phyloP scores from a whole-genome alignment of 345 rosid genomes.

The Crucihimalaya himalaica region DNA sequence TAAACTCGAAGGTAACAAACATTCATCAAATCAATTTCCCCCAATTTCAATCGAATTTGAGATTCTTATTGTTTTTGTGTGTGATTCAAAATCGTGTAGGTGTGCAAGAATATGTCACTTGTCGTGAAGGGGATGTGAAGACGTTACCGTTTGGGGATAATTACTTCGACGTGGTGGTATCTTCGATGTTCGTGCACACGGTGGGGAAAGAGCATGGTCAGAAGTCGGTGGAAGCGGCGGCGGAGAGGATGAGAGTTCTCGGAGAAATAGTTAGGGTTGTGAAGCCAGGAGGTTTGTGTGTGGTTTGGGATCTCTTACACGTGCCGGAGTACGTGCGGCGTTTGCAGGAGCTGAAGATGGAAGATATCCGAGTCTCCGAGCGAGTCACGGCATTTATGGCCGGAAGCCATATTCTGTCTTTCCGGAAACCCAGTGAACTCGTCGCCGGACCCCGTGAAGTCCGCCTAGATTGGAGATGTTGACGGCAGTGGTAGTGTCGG shows the following conservation, averaged over 20 bases:
- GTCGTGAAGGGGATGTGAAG: conserved; percentile 88
- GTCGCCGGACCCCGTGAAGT: conserved; percentile 65
- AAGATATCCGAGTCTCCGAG: conserved; percentile 73
- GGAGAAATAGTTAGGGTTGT: conserved; percentile 91
- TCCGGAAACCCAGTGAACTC: conserved; percentile 77
- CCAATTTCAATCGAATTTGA: neutral
- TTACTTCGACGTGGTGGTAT: conserved; percentile 94
- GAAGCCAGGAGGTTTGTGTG: conserved; percentile 80
- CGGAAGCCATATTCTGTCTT: conserved; percentile 81
- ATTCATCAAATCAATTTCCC: neutral
- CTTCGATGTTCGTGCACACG: conserved; percentile 78
- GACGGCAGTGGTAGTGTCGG: conserved; percentile 16
- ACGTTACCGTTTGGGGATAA: conserved; percentile 84
- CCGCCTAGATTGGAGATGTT: conserved; percentile 74
- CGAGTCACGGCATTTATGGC: conserved; percentile 95
- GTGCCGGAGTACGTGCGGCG: conserved; percentile 84
- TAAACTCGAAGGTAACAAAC: conserved; percentile 70
- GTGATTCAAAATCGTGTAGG: conserved; percentile 43
- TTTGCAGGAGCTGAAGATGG: conserved; percentile 86
- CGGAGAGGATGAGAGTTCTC: conserved; percentile 82
- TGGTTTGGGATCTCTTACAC: conserved; percentile 88
- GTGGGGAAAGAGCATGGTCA: conserved; percentile 87
- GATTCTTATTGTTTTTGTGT: neutral
- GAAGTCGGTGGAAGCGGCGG: conserved; percentile 84
- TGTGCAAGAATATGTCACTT: conserved; percentile 93